Conservation (phyloP, 164 flowering plant genomes). For the Berberis vulgaris region DNA sequence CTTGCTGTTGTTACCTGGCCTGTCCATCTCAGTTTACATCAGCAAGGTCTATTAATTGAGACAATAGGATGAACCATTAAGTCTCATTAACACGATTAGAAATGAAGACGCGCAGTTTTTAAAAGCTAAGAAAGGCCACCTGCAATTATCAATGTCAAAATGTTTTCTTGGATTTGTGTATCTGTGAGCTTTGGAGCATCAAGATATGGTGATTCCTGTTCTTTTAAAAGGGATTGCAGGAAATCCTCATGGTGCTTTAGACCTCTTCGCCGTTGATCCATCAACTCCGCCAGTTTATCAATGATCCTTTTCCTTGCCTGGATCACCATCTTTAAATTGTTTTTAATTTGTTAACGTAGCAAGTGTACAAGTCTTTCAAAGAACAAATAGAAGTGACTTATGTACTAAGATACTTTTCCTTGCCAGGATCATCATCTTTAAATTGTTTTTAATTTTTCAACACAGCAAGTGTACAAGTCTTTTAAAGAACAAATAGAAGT, state of each 20-base stretch:
- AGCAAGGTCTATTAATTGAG: background rate
- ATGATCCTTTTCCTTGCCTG: slow-evolving; percentile 48
- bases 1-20: slow-evolving; percentile 73
- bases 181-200: slow-evolving; percentile 23
- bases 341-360: too few relatives aligned
- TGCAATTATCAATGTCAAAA: slow-evolving; percentile 60
- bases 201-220: background rate
- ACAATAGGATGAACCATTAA: too few relatives aligned
- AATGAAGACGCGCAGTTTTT: too few relatives aligned
- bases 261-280: slow-evolving; percentile 24
- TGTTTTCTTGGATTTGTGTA: slow-evolving; percentile 53
- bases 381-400: too few relatives aligned
- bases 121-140: slow-evolving; percentile 16
- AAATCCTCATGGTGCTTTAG: slow-evolving; percentile 27
- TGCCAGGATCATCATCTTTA: too few relatives aligned
- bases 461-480: too few relatives aligned
- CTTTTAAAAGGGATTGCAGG: slow-evolving; percentile 27
- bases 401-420: too few relatives aligned
- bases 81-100: too few relatives aligned
- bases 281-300: slow-evolving; percentile 24
- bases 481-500: too few relatives aligned
- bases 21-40: slow-evolving; percentile 9
- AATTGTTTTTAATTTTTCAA: too few relatives aligned
- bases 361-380: too few relatives aligned
- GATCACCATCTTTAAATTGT: too few relatives aligned